These are phyloP conservation scores for Cornus controversa DNA, from an alignment of 148 eudicot genomes.

Conservation along the genomic window DNA sequence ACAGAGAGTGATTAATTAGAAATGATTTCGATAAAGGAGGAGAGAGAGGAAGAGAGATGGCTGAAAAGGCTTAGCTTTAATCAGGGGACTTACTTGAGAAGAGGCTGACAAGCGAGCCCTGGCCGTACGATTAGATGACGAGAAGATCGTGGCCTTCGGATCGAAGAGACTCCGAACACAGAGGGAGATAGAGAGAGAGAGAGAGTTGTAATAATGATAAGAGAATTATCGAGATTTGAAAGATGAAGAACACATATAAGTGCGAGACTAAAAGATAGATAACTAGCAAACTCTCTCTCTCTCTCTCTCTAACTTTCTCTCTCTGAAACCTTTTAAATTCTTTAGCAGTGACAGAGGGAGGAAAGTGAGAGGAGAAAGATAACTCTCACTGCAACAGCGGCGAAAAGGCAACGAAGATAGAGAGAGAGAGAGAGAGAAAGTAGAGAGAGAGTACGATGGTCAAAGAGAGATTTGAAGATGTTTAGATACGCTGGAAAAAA, in stretches of 20 bases:
- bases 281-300: neutral
- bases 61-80: neutral
- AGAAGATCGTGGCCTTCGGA: conserved; percentile 20
- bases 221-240: conserved; percentile 5
- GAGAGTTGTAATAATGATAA: conserved; percentile 1
- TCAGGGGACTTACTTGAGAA: conserved; percentile 9
- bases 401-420: neutral
- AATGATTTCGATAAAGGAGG: neutral
- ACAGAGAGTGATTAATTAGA: neutral
- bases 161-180: neutral
- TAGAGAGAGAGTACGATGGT: conserved; percentile 17
- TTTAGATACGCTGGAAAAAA: neutral
- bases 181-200: neutral
- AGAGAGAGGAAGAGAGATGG: neutral
- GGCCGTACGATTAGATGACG: conserved; percentile 13
- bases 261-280: no score
- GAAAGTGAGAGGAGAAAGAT: neutral
- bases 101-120: conserved; percentile 13
- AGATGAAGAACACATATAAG: no score
- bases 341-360: neutral
- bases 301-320: neutral
- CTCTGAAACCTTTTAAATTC: neutral
- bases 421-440: neutral
- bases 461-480: conserved; percentile 22
- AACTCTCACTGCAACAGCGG: conserved; percentile 6